phyloP scores from a whole-genome alignment of 2,329 filamentous ascomycete genomes.

The Verticillium nonalfalfae region DNA sequence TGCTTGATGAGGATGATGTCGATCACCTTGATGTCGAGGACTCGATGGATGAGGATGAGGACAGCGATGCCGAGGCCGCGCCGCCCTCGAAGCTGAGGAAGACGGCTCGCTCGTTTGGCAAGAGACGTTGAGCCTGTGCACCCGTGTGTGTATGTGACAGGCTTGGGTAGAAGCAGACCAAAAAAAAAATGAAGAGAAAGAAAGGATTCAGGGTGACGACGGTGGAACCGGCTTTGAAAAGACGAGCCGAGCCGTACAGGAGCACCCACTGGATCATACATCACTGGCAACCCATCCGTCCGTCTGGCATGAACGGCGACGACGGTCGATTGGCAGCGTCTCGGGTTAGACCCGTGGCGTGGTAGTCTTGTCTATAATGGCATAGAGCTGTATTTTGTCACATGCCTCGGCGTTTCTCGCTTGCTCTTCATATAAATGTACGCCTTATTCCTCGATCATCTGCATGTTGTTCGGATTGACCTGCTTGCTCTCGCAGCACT shows the following conservation, averaged over 20 bases:
- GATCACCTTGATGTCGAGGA: constrained; percentile 52
- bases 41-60: constrained; percentile 49
- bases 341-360: neutral
- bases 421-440: neutral
- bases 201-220: too few species aligned
- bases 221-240: neutral
- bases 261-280: neutral
- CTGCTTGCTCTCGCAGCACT: neutral
- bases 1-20: constrained; percentile 52
- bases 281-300: neutral
- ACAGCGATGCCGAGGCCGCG: constrained; percentile 41
- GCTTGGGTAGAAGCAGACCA: neutral
- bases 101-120: constrained; percentile 25
- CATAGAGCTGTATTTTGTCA: neutral
- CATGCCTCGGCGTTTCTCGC: neutral
- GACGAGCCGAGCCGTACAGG: neutral
- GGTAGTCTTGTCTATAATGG: neutral
- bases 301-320: neutral
- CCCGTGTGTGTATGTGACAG: neutral
- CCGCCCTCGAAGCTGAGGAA: constrained; percentile 40
- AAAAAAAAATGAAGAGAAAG: neutral
- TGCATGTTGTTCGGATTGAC: neutral
- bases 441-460: neutral
- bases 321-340: neutral
- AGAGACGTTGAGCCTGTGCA: constrained; percentile 14